These are phyloP conservation scores for Obelidium mucronatum DNA, from an alignment of 192 early-diverging fungal species.

Conservation along the genomic window DNA sequence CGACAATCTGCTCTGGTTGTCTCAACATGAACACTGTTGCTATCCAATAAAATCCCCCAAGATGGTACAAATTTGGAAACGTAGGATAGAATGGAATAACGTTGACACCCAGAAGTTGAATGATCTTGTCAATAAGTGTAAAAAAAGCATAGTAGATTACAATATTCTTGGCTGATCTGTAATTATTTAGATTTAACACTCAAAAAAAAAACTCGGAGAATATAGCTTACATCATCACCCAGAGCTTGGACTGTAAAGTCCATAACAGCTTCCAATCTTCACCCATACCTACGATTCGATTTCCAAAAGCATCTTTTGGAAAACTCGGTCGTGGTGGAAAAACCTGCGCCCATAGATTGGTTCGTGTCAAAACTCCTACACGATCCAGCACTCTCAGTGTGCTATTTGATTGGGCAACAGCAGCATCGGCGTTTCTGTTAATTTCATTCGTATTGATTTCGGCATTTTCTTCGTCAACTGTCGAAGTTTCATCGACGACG, in stretches of 20 bases:
- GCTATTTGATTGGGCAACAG: neutral
- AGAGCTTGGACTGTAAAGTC: neutral
- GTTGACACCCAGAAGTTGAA: neutral
- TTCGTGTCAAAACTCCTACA: too few relatives aligned
- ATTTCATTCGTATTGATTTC: neutral
- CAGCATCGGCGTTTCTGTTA: neutral
- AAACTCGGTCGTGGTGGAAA: neutral
- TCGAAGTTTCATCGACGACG: neutral
- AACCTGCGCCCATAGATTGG: neutral
- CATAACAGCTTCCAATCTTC: constrained; percentile 5
- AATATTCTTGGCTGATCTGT: constrained; percentile 7
- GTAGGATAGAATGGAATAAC: constrained; percentile 25
- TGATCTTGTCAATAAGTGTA: neutral
- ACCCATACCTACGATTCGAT: neutral
- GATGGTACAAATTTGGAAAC: neutral
- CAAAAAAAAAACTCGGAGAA: too few relatives aligned
- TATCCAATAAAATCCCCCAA: neutral
- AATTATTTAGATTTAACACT: too few relatives aligned
- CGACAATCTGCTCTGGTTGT: constrained; percentile 22
- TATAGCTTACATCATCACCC: too few relatives aligned
- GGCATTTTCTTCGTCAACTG: too few relatives aligned
- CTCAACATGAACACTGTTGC: constrained; percentile 8
- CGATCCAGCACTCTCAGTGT: too few relatives aligned
- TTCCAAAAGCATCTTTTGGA: neutral
- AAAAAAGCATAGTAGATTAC: neutral